These are phyloP conservation scores for Diaporthe ampelina DNA, from an alignment of 2,329 filamentous ascomycete species.

Conservation along the genomic window DNA sequence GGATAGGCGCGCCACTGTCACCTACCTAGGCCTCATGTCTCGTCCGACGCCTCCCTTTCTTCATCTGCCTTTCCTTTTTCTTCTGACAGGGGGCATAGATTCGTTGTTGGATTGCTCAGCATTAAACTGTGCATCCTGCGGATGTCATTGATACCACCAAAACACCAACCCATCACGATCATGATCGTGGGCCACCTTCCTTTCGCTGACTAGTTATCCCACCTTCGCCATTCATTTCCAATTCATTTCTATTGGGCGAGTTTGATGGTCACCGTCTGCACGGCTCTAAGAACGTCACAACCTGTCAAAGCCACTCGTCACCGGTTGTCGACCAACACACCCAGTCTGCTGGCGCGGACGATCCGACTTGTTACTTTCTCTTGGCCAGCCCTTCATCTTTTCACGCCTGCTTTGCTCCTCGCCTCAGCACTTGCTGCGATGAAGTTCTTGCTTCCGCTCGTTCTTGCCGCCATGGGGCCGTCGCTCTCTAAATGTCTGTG, in stretches of 20 bases:
- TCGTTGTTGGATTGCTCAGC: not conserved
- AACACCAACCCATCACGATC: not conserved
- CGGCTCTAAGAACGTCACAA: not conserved
- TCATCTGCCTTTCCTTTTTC: not conserved
- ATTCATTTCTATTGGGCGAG: not conserved
- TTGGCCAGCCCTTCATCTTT: not conserved
- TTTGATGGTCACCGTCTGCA: not conserved
- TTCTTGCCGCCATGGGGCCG: constrained; percentile 15
- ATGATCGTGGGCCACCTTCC: not conserved
- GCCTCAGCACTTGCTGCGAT: not conserved
- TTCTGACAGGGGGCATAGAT: not conserved
- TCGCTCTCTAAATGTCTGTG: not conserved
- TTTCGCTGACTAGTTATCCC: not conserved
- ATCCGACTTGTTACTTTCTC: not conserved
- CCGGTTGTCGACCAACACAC: not conserved
- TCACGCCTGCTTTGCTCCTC: not conserved
- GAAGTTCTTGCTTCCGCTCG: constrained; percentile 14
- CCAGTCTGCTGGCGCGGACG: constrained; percentile 15
- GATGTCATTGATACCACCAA: not conserved
- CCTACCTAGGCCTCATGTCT: constrained; percentile 10
- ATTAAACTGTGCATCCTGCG: not conserved
- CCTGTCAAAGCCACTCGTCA: not conserved
- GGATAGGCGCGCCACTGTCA: not conserved
- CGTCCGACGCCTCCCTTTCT: not conserved
- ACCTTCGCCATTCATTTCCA: not conserved